phyloP scores from a whole-genome alignment of 805 yeast genomes.

The Schwanniomyces occidentalis region DNA sequence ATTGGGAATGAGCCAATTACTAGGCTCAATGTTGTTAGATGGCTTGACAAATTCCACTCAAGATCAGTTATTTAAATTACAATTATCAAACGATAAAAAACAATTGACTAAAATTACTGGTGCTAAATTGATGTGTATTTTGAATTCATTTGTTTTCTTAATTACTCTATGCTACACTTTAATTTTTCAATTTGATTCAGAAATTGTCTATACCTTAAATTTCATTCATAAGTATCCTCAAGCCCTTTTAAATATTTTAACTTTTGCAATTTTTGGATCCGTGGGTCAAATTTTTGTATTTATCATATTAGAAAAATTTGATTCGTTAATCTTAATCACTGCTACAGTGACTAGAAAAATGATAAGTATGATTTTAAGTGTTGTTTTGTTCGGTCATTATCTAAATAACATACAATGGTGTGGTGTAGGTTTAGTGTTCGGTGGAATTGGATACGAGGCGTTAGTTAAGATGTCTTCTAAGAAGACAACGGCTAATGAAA shows the following conservation, averaged over 20 bases:
- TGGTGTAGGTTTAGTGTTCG: constrained; percentile 79
- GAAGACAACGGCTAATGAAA: constrained; percentile 3
- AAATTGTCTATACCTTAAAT: constrained; percentile 46
- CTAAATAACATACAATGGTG: constrained; percentile 67
- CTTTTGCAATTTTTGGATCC: constrained; percentile 80
- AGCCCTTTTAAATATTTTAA: constrained; percentile 57
- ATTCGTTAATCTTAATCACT: constrained; percentile 81
- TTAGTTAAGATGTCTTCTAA: constrained; percentile 26
- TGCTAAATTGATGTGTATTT: constrained; percentile 80
- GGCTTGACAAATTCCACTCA: constrained; percentile 94
- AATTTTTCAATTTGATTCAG: constrained; percentile 41
- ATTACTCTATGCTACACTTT: constrained; percentile 53
- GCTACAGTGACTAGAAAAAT: constrained; percentile 96
- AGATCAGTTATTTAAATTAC: constrained; percentile 69
- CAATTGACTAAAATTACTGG: constrained; percentile 58
- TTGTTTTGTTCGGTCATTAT: constrained; percentile 79
- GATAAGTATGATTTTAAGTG: constrained; percentile 92
- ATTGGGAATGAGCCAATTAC: constrained; percentile 62
- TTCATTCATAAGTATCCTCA: constrained; percentile 55
- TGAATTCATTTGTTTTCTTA: constrained; percentile 45
- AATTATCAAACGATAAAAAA: constrained; percentile 15
- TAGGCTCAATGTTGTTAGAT: constrained; percentile 71
- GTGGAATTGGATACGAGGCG: constrained; percentile 85
- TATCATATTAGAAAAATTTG: constrained; percentile 77
- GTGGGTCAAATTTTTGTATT: constrained; percentile 95